phyloP scores from a whole-genome alignment of 768 basidiomycete species.

The Polyporus arcularius region DNA sequence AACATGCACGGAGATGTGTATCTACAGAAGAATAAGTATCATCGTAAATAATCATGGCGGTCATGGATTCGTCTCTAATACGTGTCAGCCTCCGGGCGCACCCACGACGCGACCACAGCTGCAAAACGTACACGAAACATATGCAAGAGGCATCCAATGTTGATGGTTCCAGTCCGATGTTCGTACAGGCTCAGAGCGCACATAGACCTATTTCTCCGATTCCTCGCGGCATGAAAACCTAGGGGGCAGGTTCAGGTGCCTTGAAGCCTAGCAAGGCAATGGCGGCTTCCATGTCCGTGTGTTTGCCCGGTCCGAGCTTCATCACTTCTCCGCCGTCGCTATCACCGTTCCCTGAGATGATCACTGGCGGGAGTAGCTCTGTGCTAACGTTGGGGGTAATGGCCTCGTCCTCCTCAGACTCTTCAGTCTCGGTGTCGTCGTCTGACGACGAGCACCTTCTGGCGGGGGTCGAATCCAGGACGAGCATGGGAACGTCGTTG shows the following conservation, averaged over 20 bases:
- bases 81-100: background rate
- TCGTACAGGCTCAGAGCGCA: conserved; percentile 6
- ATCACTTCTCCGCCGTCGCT: background rate
- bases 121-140: conserved; percentile 6
- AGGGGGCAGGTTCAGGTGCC: conserved; percentile 13
- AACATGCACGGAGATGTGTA: conserved; percentile 7
- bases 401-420: conserved; percentile 14
- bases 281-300: conserved; percentile 25
- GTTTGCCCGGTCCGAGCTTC: conserved; percentile 1
- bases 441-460: conserved; percentile 8
- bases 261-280: conserved; percentile 25
- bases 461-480: conserved; percentile 11
- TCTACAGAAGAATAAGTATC: conserved; percentile 12
- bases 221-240: background rate
- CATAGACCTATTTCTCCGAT: background rate
- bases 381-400: conserved; percentile 21
- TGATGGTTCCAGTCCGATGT: conserved; percentile 4
- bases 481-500: conserved; percentile 20
- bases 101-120: background rate
- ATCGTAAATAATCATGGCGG: conserved; percentile 17
- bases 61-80: conserved; percentile 4
- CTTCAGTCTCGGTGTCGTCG: conserved; percentile 19
- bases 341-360: conserved; percentile 3
- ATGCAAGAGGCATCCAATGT: conserved; percentile 5
- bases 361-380: conserved; percentile 14